Conservation (phyloP, 495 filamentous ascomycete genomes). For the Parathielavia appendiculata region DNA sequence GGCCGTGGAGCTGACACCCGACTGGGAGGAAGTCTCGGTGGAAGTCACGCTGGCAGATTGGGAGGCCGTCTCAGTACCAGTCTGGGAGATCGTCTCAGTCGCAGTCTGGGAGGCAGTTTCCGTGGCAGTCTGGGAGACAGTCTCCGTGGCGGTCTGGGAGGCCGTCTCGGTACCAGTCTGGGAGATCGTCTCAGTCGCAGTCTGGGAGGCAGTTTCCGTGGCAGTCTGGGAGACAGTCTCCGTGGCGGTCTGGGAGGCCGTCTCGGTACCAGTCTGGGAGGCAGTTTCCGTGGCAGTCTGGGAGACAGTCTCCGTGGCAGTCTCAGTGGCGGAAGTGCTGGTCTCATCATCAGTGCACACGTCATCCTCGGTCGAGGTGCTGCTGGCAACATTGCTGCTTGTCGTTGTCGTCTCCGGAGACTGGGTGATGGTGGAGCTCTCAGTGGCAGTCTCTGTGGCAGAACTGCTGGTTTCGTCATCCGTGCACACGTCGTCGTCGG, state of each 20-base stretch:
- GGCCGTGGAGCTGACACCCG: background rate
- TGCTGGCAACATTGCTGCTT: background rate
- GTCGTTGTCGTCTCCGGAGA: constrained; percentile 11
- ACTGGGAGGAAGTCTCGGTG: background rate
- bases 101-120: constrained; percentile 1
- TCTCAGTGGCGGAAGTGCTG: constrained; percentile 1
- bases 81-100: background rate
- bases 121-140: background rate
- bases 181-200: background rate
- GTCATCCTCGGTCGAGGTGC: constrained; percentile 8
- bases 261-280: background rate
- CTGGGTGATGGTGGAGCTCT: background rate
- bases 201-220: constrained; percentile 2
- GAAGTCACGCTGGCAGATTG: background rate
- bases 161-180: constrained; percentile 3
- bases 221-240: background rate
- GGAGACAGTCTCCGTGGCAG: background rate
- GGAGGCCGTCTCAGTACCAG: background rate
- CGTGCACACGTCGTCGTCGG: constrained; percentile 1
- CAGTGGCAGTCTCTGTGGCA: background rate
- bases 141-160: background rate
- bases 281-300: constrained; percentile 2
- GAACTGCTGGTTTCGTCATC: constrained; percentile 7
- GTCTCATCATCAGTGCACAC: constrained; percentile 5
- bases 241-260: constrained; percentile 6